Base-by-base conservation (phyloP, 2,329 filamentous ascomycete genomes). In the Boeremia exigua region DNA sequence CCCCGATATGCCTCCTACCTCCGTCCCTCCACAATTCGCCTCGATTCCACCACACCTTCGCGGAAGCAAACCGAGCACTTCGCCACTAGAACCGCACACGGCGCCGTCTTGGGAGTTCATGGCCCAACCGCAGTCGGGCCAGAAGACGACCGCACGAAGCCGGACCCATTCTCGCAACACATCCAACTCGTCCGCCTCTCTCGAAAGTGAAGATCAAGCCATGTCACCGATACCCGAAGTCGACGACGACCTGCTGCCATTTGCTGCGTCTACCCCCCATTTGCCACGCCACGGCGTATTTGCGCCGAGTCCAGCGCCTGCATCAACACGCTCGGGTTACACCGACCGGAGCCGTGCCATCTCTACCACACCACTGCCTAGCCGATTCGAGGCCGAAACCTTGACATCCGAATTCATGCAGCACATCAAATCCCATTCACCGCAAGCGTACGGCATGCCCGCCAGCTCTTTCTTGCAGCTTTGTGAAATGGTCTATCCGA, bases 51-150 rank as follows among this genome's bases (percentile, higher is more conserved):
- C 59, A 12, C 62, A 65, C 28, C 50, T 63, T 0, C 39, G 65
- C 33, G 53, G 48, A 23, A 61, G 48, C 11, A 66, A 69, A 40
- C 30, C 63, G 1, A 68, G 65, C 32, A 57, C 65, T 11, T 66
- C 67, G 7, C 65, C 70, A 8, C 55, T 64, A 28, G 62, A 68
- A 37, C 67, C 69, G n/a, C 70, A 72, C 39, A 67, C 66, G 1
- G 67, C 67, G 12, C 65, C 68, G 3, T 73, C 70, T 6, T 75
- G 72, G 72, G 72, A 74, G 34, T 74, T 74, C 44, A 70, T 74
- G 63, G 65, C 69, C 4, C 69, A 68, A 49, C 60, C 36, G 36
- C 53, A 56, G 28, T 37, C 37, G 9, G n/a, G 37, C 14, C 47
- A 42, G 8, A 51, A 51, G 19, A 38, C 8, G 11, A 9, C 59